Conservation (phyloP, 768 basidiomycete species). For the Candolleomyces eurysporus region DNA sequence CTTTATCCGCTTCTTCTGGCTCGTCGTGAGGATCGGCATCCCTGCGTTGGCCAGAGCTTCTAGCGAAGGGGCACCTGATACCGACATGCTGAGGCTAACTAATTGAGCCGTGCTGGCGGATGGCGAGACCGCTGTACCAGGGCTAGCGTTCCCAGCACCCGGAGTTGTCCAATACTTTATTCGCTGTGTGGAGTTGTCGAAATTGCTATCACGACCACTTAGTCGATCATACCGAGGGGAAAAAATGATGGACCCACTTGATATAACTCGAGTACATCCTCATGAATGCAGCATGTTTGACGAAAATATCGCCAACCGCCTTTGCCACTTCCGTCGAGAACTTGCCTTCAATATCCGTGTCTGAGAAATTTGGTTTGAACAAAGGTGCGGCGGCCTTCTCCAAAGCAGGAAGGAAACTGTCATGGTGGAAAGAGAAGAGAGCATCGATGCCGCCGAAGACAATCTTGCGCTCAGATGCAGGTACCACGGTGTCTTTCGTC, state of each 20-base stretch:
- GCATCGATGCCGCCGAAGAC: conserved; percentile 92
- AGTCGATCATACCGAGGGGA: background rate
- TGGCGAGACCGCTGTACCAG: conserved; percentile 51
- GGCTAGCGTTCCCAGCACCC: conserved; percentile 33
- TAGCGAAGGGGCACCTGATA: conserved; percentile 41
- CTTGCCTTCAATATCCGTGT: conserved; percentile 68
- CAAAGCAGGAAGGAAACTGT: conserved; percentile 89
- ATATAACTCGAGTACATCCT: conserved; percentile 98
- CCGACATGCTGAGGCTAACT: conserved; percentile 58
- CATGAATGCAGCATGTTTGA: conserved; percentile 96
- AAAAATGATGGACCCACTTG: conserved; percentile 53
- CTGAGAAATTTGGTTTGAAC: conserved; percentile 46
- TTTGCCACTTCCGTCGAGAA: conserved; percentile 74
- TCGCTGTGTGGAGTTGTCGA: conserved; percentile 88
- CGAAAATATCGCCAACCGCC: conserved; percentile 83
- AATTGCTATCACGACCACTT: conserved; percentile 61
- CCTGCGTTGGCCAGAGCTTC: conserved; percentile 32
- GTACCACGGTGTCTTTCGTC: conserved; percentile 81
- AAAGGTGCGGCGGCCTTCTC: conserved; percentile 75
- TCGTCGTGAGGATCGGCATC: conserved; percentile 60
- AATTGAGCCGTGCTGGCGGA: conserved; percentile 62
- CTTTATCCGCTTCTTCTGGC: conserved; percentile 87
- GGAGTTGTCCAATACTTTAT: conserved; percentile 80
- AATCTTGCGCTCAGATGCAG: conserved; percentile 80
- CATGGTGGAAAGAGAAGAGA: conserved; percentile 88